Evolutionary conservation across 2,329 filamentous ascomycete genomes (phyloP), one percentile per base, ranked within the genome.

Genomic region (Pseudophaeomoniella oleicola): DNA sequence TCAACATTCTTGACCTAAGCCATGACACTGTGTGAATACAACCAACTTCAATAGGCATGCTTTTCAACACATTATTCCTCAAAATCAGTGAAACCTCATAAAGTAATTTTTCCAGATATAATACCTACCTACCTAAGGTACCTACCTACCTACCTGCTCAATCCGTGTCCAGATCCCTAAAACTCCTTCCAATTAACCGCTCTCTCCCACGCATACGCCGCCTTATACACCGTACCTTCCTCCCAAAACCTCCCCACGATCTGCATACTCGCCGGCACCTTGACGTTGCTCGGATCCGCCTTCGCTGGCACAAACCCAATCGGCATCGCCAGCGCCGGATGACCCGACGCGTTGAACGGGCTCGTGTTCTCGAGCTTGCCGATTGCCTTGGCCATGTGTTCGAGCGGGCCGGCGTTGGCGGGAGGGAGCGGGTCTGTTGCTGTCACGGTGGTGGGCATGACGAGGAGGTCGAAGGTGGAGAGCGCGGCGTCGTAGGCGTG

Each of bases 331-430:
- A 75, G 47, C 0, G 68, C 71, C 0, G 71, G 70, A 42, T 74
- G 70, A 0, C 71, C 71, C 0, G 69, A 73, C 2, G 67, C 58
- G 44, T 75, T 70, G 50, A 75, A 75, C 2, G 65, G 58, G 6
- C 66, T 65, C 3, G 71, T 76, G 43, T 76, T 75, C 12, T 58
- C 61, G 0, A 66, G 71, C 39, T 71, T 46, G 0, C 72, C 71
- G 19, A 73, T 65, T 19, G 65, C 51, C 3, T 40, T 42, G 13
- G 45, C 43, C 33, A 44, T 40, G 17, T 40, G 33, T 19, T 40
- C 36, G 11, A 38, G 19, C 1, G 44, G 44, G 11, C 30, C 37
- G 1, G 46, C 36, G 17, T 44, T 39, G 3, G 30, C 2, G 2
- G 33, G 15, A 12, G 43, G 44, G 16, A 43, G 40, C 10, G 37